A percentile compares a stretch with the other conserved stretches of the same genome.
These are phyloP conservation scores for Pedinophyceae sp. DNA, from an alignment of 139 green algal species.

Conservation along the genomic window DNA sequence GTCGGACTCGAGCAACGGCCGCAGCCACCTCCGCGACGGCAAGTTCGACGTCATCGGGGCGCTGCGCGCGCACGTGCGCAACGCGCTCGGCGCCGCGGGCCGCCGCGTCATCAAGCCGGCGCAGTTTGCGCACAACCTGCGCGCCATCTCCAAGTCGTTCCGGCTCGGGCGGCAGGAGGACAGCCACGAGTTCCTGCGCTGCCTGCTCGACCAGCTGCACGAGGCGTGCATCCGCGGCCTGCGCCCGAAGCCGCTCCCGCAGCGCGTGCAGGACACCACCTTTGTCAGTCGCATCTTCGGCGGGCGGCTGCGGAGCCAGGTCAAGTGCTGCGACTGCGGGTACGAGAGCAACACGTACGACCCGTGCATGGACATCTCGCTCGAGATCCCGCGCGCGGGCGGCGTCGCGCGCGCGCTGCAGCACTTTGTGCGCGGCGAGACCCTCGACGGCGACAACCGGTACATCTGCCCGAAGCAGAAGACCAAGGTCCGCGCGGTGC, in stretches of 20 bases:
- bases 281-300: conserved; percentile 84
- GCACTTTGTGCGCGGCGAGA: conserved; percentile 55
- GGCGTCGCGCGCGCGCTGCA: conserved; percentile 43
- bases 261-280: conserved; percentile 37
- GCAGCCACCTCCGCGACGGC: too few species aligned
- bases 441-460: conserved; percentile 72
- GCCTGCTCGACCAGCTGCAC: conserved; percentile 76
- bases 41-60: too few species aligned
- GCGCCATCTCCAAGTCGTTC: conserved; percentile 30
- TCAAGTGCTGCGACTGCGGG: conserved; percentile 65
- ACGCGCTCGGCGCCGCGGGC: neutral
- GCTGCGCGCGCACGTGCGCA: neutral
- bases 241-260: conserved; percentile 37
- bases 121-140: neutral
- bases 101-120: neutral
- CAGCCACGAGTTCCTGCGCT: conserved; percentile 72
- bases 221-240: conserved; percentile 38
- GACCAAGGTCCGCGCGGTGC: conserved; percentile 41
- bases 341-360: conserved; percentile 72
- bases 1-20: too few species aligned
- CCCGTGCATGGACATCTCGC: conserved; percentile 74
- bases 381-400: conserved; percentile 63
- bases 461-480: conserved; percentile 71
- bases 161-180: conserved; percentile 72
- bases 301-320: conserved; percentile 64